Percentiles rank a stretch among this genome's conserved stretches.
Conservation (phyloP, 257 asterid genomes). For the Nicotiana tomentosiformis region DNA sequence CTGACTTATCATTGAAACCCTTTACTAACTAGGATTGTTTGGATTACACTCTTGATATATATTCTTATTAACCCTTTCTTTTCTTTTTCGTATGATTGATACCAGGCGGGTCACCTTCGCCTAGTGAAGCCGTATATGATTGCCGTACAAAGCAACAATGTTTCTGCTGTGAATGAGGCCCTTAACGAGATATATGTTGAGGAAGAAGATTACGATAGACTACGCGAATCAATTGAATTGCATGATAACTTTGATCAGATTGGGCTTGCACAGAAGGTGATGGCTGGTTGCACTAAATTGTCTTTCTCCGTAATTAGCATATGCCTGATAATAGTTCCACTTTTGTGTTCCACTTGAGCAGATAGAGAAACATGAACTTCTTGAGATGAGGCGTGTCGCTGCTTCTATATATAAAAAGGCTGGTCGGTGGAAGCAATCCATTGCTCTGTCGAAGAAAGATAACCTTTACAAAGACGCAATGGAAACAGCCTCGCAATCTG, state of each 20-base stretch:
- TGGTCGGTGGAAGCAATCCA: constrained; percentile 98
- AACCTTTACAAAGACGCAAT: constrained; percentile 97
- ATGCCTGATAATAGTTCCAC: neutral
- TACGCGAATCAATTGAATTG: constrained; percentile 87
- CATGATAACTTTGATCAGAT: constrained; percentile 97
- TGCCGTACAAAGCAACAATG: constrained; percentile 97
- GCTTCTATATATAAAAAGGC: constrained; percentile 99
- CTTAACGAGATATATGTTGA: constrained; percentile 88
- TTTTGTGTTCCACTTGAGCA: constrained; percentile 26
- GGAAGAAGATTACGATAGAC: constrained; percentile 95
- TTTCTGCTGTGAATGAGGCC: constrained; percentile 96
- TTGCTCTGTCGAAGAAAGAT: constrained; percentile 96
- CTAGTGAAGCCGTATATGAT: constrained; percentile 97
- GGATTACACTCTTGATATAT: neutral
- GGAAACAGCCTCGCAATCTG: constrained; percentile 99
- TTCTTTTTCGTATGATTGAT: constrained; percentile 13
- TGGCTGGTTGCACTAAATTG: constrained; percentile 12
- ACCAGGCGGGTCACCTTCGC: constrained; percentile 89
- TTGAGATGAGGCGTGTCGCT: constrained; percentile 99
- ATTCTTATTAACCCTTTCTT: constrained; percentile 9
- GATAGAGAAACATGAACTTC: constrained; percentile 99
- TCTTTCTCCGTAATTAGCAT: neutral
- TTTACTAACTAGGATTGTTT: neutral
- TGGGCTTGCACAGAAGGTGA: constrained; percentile 98
- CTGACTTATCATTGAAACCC: constrained; percentile 9